Evolutionary conservation across 1,284 basidiomycete genomes (phyloP), one percentile per base, ranked within the genome.

Genomic region (Boletus hoseneyae): DNA sequence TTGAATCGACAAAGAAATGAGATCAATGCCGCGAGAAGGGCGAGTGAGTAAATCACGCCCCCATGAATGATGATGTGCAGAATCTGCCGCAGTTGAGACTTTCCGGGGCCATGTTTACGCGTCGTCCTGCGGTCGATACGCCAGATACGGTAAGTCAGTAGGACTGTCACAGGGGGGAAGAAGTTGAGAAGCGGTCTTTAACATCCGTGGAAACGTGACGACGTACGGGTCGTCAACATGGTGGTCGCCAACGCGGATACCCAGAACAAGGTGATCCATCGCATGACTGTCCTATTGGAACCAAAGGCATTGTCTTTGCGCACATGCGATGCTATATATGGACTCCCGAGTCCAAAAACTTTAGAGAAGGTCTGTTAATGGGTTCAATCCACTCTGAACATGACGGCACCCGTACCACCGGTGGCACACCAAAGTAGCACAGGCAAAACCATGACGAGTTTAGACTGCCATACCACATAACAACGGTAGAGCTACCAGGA

Each of bases 71-170:
- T 43, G 36, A 66, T 35, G 30, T 41, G 37, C 13, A 63, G 41
- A 12, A 65, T 29, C 1, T 57, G 61, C 15, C 54, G 53, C 10
- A 63, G 33, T 19, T 49, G 42, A 0, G 59, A 55, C 15, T 30
- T 32, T 19, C 29, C 30, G 15, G 36, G 5, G 5, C 47, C 41
- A 19, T 42, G 39, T 1, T 55, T 2, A 12, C 5, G 16, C 18
- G 11, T 47, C 1, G 38, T 18, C 15, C 45, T 52, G 11, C 13
- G 39, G 33, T 66, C 53, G 15, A 66, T 35, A 15, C 45, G 41
- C 63, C 61, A 66, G 40, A 63, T 56, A 29, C 62, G 62, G 36
- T 34, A 60, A 12, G 54, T 52, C 42, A 63, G 46, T 13, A 64
- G 4, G 6, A 42, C 61, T 64, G 37, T n/a, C 11, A 6, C 21